A percentile compares a stretch with the other conserved stretches of the same genome.
Conservation (phyloP, 192 early-diverging fungal genomes). For the Backusella tuberculispora region DNA sequence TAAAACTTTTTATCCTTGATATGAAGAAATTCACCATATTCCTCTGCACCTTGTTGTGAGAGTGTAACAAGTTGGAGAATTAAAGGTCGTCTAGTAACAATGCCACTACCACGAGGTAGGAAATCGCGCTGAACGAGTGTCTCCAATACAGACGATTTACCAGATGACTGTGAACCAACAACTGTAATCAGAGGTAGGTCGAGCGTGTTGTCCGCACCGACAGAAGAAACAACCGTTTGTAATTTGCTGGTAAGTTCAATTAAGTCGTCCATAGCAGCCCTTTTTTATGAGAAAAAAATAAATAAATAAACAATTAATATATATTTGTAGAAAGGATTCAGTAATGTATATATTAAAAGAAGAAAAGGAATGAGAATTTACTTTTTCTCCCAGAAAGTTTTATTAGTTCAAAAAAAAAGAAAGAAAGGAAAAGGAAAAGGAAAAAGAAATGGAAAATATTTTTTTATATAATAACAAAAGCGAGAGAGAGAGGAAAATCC, state of each 20-base stretch:
- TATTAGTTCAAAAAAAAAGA: not conserved
- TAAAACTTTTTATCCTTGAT: constrained; percentile 75
- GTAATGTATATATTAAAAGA: not conserved
- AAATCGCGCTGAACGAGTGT: constrained; percentile 99
- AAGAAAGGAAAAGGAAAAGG: not conserved
- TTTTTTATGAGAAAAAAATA: not conserved
- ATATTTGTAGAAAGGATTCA: no score
- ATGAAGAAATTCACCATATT: constrained; percentile 77
- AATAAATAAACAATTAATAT: not conserved
- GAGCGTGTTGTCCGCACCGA: constrained; percentile 71
- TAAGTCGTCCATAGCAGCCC: constrained; percentile 50
- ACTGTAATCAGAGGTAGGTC: constrained; percentile 88
- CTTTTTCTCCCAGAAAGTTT: not conserved
- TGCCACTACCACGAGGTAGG: constrained; percentile 88
- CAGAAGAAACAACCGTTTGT: constrained; percentile 80
- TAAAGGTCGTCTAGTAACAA: constrained; percentile 83
- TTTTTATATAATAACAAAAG: not conserved
- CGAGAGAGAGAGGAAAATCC: no score
- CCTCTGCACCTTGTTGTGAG: constrained; percentile 21
- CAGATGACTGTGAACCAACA: constrained; percentile 86
- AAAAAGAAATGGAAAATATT: not conserved
- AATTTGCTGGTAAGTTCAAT: constrained; percentile 84
- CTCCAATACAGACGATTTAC: constrained; percentile 98
- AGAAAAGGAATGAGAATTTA: not conserved
- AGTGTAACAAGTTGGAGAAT: constrained; percentile 76